Evolutionary conservation across 495 filamentous ascomycete species (phyloP).

Genomic region (Penicillium turbatum): DNA sequence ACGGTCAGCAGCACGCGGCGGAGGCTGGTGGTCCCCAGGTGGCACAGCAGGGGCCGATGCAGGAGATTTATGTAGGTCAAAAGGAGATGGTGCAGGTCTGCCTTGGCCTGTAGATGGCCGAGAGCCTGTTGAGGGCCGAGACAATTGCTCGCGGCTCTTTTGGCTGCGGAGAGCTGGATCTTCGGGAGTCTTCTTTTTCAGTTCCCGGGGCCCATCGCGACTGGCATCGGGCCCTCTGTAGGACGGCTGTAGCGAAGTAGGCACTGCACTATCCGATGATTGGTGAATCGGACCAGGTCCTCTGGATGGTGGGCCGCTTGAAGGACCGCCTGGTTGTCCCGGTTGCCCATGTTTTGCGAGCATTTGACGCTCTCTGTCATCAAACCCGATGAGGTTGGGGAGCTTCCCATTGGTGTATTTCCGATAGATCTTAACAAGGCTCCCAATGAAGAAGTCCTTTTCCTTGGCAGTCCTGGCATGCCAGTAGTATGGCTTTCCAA

Average conservation of each 20-base stretch:
- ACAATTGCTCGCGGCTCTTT: constrained; percentile 45
- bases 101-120: constrained; percentile 23
- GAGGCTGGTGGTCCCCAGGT: constrained; percentile 28
- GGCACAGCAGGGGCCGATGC: constrained; percentile 9
- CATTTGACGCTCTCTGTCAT: constrained; percentile 67
- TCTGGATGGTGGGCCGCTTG: constrained; percentile 32
- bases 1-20: constrained; percentile 26
- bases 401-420: constrained; percentile 90
- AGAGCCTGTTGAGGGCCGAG: constrained; percentile 38
- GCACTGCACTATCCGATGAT: constrained; percentile 29
- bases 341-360: constrained; percentile 51
- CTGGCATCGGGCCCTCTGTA: constrained; percentile 31
- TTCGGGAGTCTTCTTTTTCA: constrained; percentile 37
- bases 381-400: constrained; percentile 78
- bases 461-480: constrained; percentile 86
- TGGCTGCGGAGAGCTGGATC: constrained; percentile 40
- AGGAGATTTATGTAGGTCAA: constrained; percentile 10
- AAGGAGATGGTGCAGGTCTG: constrained; percentile 22
- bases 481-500: constrained; percentile 97
- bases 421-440: constrained; percentile 87
- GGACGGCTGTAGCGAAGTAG: constrained; percentile 31
- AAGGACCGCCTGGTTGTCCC: constrained; percentile 21
- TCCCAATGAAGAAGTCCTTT: constrained; percentile 96
- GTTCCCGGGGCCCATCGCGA: constrained; percentile 36
- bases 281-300: constrained; percentile 28